Conservation (phyloP, 2,329 filamentous ascomycete genomes). For the Alternaria brassicae region DNA sequence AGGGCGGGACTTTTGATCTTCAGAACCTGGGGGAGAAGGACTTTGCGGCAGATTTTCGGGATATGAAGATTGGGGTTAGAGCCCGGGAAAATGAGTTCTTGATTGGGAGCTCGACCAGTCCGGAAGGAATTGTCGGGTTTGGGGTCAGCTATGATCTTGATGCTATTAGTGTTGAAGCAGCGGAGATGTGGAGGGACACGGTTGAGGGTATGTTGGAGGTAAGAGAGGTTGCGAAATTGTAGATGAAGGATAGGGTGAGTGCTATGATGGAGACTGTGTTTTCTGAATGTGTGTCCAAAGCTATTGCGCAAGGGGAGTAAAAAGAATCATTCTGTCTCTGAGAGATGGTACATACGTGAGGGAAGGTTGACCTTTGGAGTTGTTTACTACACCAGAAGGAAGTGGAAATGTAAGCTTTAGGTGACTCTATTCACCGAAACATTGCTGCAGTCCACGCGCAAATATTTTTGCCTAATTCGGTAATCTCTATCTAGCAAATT, state of each 20-base stretch:
- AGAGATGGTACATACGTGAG: too few species aligned
- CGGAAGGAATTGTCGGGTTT: conserved; percentile 46
- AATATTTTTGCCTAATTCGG: neutral
- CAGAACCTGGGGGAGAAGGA: conserved; percentile 36
- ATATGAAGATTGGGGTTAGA: conserved; percentile 50
- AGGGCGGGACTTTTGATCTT: conserved; percentile 35
- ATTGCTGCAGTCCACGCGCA: neutral
- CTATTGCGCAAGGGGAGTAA: too few species aligned
- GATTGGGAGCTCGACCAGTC: conserved; percentile 52
- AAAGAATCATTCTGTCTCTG: too few species aligned
- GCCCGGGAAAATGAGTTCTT: conserved; percentile 57
- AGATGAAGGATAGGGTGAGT: neutral
- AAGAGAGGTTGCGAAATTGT: conserved; percentile 25
- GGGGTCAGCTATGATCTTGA: conserved; percentile 53
- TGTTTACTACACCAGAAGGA: neutral
- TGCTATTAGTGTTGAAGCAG: conserved; percentile 44
- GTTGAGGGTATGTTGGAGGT: conserved; percentile 43
- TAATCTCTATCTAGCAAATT: neutral
- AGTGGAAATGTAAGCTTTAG: neutral
- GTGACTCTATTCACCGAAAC: neutral
- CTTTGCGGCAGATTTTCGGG: conserved; percentile 52
- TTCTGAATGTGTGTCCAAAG: neutral
- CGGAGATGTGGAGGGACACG: conserved; percentile 41
- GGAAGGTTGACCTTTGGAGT: too few species aligned
- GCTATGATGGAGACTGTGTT: neutral